Evolutionary conservation across 441 rosid species (phyloP).

Genomic region (Dalechampia spathulata): DNA sequence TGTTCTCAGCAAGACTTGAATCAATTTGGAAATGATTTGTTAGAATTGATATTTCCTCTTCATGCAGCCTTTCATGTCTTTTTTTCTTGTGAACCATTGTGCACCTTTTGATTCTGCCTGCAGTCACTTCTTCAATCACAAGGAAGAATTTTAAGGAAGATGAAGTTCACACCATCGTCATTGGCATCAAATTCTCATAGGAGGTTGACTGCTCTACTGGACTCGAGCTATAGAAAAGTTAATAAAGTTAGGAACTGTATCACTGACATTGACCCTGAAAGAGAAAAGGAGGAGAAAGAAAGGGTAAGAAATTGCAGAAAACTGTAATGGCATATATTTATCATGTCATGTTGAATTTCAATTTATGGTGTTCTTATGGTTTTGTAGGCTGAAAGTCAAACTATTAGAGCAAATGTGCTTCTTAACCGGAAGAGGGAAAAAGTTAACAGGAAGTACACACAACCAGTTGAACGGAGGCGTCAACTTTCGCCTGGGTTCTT

Average conservation of each 20-base stretch:
- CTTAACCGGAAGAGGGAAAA: conserved; percentile 88
- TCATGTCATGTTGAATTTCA: not conserved
- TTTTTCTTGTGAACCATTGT: not conserved
- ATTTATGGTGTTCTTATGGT: conserved; percentile 10
- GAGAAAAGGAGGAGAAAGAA: conserved; percentile 93
- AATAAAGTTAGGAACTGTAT: conserved; percentile 88
- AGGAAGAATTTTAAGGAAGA: conserved; percentile 88
- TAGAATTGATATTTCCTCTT: no score
- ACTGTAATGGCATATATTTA: not conserved
- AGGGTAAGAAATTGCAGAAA: conserved; percentile 45
- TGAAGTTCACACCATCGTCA: conserved; percentile 96
- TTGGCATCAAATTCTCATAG: conserved; percentile 86
- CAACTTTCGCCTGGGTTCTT: conserved; percentile 89
- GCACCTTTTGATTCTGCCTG: conserved; percentile 11
- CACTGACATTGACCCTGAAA: conserved; percentile 98
- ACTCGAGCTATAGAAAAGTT: conserved; percentile 78
- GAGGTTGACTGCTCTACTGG: conserved; percentile 91
- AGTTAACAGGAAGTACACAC: conserved; percentile 75
- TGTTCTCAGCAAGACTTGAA: no score
- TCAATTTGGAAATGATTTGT: no score
- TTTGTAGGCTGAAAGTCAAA: conserved; percentile 83
- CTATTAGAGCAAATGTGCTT: conserved; percentile 77
- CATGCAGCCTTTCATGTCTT: not conserved
- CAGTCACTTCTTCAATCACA: conserved; percentile 99
- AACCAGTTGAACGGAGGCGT: conserved; percentile 58